These are phyloP conservation scores for Globisporangium nodosum DNA, from an alignment of 352 stramenopile species.

Conservation along the genomic window DNA sequence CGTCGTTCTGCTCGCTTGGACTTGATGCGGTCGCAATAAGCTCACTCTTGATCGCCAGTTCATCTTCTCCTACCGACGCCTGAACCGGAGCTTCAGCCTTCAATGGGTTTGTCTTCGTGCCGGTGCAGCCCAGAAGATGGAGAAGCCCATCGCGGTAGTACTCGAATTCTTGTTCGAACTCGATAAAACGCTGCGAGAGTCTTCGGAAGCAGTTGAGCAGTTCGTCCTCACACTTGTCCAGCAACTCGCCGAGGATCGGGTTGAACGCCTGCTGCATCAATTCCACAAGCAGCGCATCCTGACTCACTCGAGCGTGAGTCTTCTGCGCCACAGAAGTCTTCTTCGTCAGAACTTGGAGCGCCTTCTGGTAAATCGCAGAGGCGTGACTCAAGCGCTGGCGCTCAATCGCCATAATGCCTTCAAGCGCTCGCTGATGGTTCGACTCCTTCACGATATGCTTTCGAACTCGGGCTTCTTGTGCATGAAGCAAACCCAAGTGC, in stretches of 20 bases:
- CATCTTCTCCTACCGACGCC: conserved; percentile 18
- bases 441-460: conserved; percentile 44
- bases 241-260: conserved; percentile 53
- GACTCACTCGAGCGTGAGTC: conserved; percentile 50
- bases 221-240: conserved; percentile 67
- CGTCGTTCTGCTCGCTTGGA: neutral
- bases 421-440: conserved; percentile 52
- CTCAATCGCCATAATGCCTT: conserved; percentile 70
- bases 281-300: conserved; percentile 55
- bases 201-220: conserved; percentile 60
- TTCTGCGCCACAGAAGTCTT: conserved; percentile 42
- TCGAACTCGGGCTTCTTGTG: conserved; percentile 47
- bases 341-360: conserved; percentile 37
- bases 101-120: conserved; percentile 6
- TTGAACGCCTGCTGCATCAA: conserved; percentile 68
- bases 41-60: conserved; percentile 39
- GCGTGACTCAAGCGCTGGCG: conserved; percentile 54
- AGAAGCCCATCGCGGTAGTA: conserved; percentile 69
- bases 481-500: conserved; percentile 46
- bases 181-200: conserved; percentile 53
- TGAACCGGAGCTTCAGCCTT: conserved; percentile 16
- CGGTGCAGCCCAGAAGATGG: conserved; percentile 25
- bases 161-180: conserved; percentile 74
- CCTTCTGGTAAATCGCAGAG: conserved; percentile 52
- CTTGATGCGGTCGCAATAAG: conserved; percentile 20